Evolutionary conservation across 352 stramenopile genomes (phyloP).

Genomic region (Phytophthora pinifolia): DNA sequence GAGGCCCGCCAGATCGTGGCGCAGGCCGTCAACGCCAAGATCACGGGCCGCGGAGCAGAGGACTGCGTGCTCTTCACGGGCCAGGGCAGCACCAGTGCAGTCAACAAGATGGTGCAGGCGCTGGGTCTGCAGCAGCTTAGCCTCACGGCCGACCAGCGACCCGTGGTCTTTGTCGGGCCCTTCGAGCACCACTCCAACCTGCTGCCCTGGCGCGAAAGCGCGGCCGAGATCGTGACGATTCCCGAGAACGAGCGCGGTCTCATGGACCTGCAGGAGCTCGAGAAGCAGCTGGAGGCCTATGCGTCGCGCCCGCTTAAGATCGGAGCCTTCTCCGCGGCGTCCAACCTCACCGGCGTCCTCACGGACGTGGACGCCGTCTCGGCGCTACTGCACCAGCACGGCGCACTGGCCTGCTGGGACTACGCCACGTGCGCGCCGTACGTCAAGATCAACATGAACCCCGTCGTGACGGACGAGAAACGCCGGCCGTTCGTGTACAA

Average conservation of each 20-base stretch:
- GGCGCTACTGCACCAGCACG: constrained; percentile 90
- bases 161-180: constrained; percentile 92
- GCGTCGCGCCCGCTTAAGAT: constrained; percentile 62
- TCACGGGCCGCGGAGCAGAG: constrained; percentile 83
- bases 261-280: constrained; percentile 63
- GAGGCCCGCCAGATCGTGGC: constrained; percentile 95
- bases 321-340: constrained; percentile 93
- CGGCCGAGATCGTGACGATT: constrained; percentile 77
- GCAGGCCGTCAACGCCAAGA: constrained; percentile 89
- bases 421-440: constrained; percentile 96
- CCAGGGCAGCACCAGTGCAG: constrained; percentile 80
- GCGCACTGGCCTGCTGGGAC: constrained; percentile 95
- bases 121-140: constrained; percentile 53
- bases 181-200: constrained; percentile 99
- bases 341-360: constrained; percentile 95
- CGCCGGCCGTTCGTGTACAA: constrained; percentile 64
- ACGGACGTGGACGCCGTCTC: constrained; percentile 91
- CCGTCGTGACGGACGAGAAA: constrained; percentile 45
- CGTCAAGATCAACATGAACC: constrained; percentile 96
- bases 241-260: constrained; percentile 46
- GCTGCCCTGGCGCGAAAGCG: constrained; percentile 95
- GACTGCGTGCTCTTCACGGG: constrained; percentile 97
- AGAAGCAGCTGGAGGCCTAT: constrained; percentile 49
- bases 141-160: constrained; percentile 13
- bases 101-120: constrained; percentile 77